A percentile compares a stretch with the other conserved stretches of the same genome.
phyloP scores from a whole-genome alignment of 2,329 filamentous ascomycete species.

The Ophiostoma tasmaniense region DNA sequence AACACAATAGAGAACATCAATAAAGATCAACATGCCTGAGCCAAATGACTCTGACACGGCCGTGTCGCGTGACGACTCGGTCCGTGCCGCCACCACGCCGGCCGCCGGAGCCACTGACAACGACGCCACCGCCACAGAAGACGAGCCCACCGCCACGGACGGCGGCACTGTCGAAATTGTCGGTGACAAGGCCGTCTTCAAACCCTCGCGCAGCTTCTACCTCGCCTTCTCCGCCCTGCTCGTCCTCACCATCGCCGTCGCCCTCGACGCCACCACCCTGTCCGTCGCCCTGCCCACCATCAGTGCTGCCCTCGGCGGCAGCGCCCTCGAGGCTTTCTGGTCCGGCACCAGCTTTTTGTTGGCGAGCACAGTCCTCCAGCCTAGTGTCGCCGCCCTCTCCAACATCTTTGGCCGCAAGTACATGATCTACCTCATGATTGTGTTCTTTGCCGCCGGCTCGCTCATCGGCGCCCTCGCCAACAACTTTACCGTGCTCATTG shows the following conservation, averaged over 20 bases:
- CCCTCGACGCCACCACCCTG: conserved; percentile 57
- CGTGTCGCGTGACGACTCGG: background rate
- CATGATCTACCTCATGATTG: conserved; percentile 19
- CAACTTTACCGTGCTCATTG: conserved; percentile 27
- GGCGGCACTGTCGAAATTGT: conserved; percentile 20
- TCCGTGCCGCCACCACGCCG: background rate
- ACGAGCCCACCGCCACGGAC: background rate
- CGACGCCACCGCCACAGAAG: background rate
- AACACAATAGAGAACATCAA: no score
- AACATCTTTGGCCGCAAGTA: conserved; percentile 22
- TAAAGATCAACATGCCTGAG: background rate
- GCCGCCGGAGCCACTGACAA: background rate
- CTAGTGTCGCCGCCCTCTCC: conserved; percentile 29
- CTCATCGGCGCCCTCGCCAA: conserved; percentile 26
- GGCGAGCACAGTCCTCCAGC: conserved; percentile 52
- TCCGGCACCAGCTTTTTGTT: conserved; percentile 62
- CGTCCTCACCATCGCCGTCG: conserved; percentile 51
- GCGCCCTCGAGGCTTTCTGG: conserved; percentile 59
- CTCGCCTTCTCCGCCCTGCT: conserved; percentile 44
- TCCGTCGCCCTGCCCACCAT: conserved; percentile 50
- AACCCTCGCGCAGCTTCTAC: conserved; percentile 31
- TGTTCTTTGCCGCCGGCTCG: conserved; percentile 24
- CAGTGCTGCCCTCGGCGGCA: conserved; percentile 41
- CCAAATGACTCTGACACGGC: conserved; percentile 12
- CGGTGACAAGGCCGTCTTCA: conserved; percentile 25